Evolutionary conservation across 2,329 filamentous ascomycete genomes (phyloP), one percentile per base, ranked within the genome.

Genomic region (Botrytis galanthina): DNA sequence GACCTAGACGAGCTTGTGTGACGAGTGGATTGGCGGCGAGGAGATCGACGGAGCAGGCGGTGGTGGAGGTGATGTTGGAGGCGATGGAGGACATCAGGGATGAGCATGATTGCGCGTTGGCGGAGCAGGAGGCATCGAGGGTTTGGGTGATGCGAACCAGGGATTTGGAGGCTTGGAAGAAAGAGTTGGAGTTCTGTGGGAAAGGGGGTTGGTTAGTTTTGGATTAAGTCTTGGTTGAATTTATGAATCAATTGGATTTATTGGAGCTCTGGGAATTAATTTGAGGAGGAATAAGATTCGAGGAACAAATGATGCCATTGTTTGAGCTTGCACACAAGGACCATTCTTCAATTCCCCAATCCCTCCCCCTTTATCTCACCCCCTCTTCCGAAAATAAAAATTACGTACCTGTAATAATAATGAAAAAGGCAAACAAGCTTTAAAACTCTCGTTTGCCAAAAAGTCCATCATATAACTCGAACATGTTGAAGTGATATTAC

Each of bases 101-200:
- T 46, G 86, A 86, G 85, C 96, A 99, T 74, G 85, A 84, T 10
- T 85, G 84, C 72, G 90, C 83, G 78, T 95, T 86, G 74, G 91
- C 90, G 5, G 85, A 85, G 82, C 96, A 99, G 16, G 93, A 89
- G 26, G 89, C 88, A 78, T 97, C 93, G 70, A 99, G 89, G 32
- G 93, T 90, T 75, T 90, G 89, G 1, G 94, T 93, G 74, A 95
- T 92, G 77, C 87, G 87, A 68, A 92, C 85, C 51, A 92, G 85
- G 8, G 92, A 92, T 80, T 89, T 91, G 75, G 91, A 87, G 29
- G 91, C 91, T 73, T 93, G 85, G 84, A 98, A 98, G 84, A 98
- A 97, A 59, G 90, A 89, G 70, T 87, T 88, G 16, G 95, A 98
- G 75, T 92, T 94, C 90, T 97, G 81, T 26, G 3, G 37, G 29